Base-by-base conservation (phyloP, 2,329 filamentous ascomycete species). In the Xylariaceae sp. region DNA sequence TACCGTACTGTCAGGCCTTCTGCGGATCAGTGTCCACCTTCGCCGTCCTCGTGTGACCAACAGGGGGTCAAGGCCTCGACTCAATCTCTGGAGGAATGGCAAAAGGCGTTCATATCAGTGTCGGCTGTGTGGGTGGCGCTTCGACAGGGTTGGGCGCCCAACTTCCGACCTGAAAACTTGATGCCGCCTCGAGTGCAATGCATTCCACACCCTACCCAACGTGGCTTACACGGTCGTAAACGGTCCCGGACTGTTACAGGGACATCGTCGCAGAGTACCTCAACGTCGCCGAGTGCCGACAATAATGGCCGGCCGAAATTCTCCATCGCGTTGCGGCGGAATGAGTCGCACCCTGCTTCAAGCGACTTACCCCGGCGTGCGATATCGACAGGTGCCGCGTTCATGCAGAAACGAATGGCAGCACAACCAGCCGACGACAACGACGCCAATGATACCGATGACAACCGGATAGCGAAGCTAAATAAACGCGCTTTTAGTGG, bases 1-100 rank as follows among this genome's bases (percentile, higher is more conserved):
- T 89, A 87, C 57, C 75, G 69, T 4, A 71, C 74, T 0, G 65
- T 79, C 18, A 71, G 74, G 1, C 59, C 68, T 5, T 71, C 73
- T 0, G 63, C 66, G 21, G 62, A 64, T n/a, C 66, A 63, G 26
- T 67, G 69, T 43, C 71, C 73, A 8, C 70, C 71, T 16, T 48
- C 50, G 18, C 30, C 50, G 8, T 34, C 38, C 15, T 26, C 32
- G 9, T 37, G 48, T 2, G 48, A 53, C 5, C 28, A 38, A 33
- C 34, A 28, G 6, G 34, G 30, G 37, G 21, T 45, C 16, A 56
- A 63, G 27, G 60, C 64, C 16, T 59, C 53, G 5, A 63, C 59
- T 2, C 57, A 60, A 17, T 37, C 49, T 29, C 55, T 74, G 8
- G 67, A 73, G 42, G 62, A 67, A 23, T 59, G 61, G 21, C 63